phyloP scores from a whole-genome alignment of 176 grass and related monocot genomes.

The Eleusine indica region DNA sequence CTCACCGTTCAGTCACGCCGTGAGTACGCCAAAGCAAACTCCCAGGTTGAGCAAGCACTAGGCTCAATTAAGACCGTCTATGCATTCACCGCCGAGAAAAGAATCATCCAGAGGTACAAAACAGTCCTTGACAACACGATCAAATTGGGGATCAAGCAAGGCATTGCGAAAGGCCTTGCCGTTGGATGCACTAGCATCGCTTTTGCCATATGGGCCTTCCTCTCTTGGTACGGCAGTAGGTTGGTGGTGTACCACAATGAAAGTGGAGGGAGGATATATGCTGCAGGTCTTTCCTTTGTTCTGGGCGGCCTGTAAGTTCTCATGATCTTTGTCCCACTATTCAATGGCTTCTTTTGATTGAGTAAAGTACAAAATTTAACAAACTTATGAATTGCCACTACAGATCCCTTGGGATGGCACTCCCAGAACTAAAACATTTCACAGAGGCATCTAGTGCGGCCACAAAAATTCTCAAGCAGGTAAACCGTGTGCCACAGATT shows the following conservation, averaged over 20 bases:
- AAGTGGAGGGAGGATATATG: conserved; percentile 91
- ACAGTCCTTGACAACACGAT: conserved; percentile 68
- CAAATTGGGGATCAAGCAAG: conserved; percentile 85
- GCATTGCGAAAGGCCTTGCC: conserved; percentile 82
- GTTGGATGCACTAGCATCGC: conserved; percentile 78
- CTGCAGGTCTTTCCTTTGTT: conserved; percentile 89
- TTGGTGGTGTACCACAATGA: conserved; percentile 77
- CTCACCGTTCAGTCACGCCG: conserved; percentile 60
- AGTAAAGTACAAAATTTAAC: conserved; percentile 16
- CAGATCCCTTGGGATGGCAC: conserved; percentile 95
- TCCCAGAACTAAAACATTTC: conserved; percentile 94
- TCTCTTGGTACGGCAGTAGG: conserved; percentile 84
- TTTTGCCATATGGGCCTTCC: conserved; percentile 92
- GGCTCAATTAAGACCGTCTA: conserved; percentile 84
- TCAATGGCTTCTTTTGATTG: conserved; percentile 15
- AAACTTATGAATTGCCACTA: conserved; percentile 6
- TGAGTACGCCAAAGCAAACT: conserved; percentile 70
- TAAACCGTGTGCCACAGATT: conserved; percentile 72
- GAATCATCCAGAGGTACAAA: conserved; percentile 69
- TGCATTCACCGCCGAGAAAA: conserved; percentile 87
- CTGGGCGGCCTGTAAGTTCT: conserved; percentile 84
- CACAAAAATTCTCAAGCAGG: conserved; percentile 70
- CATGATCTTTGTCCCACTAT: not conserved
- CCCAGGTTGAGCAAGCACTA: conserved; percentile 73
- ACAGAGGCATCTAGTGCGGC: conserved; percentile 81